Percentiles rank a stretch among this genome's conserved stretches.
phyloP scores from a whole-genome alignment of 352 stramenopile genomes.

The Globisporangium polare region DNA sequence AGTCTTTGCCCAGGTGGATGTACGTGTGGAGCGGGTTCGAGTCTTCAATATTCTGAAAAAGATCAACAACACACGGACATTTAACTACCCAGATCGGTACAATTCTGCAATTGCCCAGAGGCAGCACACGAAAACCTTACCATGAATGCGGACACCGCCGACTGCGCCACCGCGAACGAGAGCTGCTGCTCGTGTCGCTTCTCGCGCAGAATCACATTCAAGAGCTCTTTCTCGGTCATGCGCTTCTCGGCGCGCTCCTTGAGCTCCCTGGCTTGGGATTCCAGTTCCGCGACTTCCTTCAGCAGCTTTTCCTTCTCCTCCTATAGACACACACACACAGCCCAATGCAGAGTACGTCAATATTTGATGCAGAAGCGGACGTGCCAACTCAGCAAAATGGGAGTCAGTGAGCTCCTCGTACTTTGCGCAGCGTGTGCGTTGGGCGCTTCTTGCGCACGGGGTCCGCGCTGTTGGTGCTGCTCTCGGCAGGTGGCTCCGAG shows the following conservation, averaged over 20 bases:
- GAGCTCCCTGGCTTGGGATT: constrained; percentile 28
- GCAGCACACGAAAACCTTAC: background rate
- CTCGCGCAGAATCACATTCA: constrained; percentile 13
- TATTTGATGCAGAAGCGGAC: background rate
- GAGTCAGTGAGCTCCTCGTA: background rate
- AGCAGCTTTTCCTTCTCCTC: constrained; percentile 35
- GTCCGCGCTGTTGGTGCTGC: background rate
- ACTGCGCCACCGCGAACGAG: constrained; percentile 15
- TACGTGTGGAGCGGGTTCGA: constrained; percentile 29
- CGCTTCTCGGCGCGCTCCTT: constrained; percentile 25
- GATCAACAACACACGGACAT: background rate
- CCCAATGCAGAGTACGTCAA: no score
- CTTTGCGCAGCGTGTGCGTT: background rate
- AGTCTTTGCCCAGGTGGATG: constrained; percentile 37
- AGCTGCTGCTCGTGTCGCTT: constrained; percentile 28
- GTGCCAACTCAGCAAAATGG: background rate
- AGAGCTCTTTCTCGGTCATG: constrained; percentile 11
- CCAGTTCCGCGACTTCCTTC: constrained; percentile 26
- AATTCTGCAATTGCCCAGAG: background rate
- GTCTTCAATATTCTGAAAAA: background rate
- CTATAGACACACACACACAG: no score
- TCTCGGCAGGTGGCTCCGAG: background rate
- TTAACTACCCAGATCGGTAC: no score
- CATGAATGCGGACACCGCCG: background rate
- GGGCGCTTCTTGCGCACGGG: background rate